Evolutionary conservation across 2,329 filamentous ascomycete genomes (phyloP).

Genomic region (Penicillium sp.): DNA sequence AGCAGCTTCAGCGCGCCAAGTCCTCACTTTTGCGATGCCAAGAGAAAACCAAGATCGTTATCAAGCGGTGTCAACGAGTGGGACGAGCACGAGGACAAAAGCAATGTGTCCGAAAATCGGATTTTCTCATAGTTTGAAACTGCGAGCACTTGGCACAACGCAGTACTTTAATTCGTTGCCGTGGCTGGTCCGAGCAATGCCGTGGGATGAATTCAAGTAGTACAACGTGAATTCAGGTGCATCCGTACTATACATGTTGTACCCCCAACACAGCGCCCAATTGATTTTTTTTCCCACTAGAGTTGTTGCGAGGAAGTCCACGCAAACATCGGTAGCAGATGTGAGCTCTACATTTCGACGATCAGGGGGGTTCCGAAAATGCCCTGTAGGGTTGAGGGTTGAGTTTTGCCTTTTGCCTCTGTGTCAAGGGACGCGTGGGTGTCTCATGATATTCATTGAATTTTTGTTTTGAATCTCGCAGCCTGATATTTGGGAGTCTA

Average conservation of each 20-base stretch:
- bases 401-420: not conserved
- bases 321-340: constrained; percentile 2
- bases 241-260: not conserved
- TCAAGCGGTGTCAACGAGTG: not conserved
- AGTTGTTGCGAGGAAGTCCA: not conserved
- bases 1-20: not conserved
- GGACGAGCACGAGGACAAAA: not conserved
- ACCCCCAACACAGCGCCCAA: not conserved
- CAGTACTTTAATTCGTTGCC: not conserved
- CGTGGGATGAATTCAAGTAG: not conserved
- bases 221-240: too few relatives aligned
- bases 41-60: not conserved
- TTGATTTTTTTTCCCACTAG: not conserved
- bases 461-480: not conserved
- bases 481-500: too few relatives aligned
- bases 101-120: not conserved
- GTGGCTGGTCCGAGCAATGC: not conserved
- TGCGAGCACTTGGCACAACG: not conserved
- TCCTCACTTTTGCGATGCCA: not conserved
- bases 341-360: not conserved
- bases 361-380: constrained; percentile 5
- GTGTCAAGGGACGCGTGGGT: not conserved
- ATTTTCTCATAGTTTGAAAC: not conserved
- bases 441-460: not conserved
- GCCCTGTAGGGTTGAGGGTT: not conserved